Percentiles rank a stretch among this genome's conserved stretches.
These are phyloP conservation scores for Pleurotus platypus DNA, from an alignment of 768 basidiomycete genomes.

Conservation along the genomic window DNA sequence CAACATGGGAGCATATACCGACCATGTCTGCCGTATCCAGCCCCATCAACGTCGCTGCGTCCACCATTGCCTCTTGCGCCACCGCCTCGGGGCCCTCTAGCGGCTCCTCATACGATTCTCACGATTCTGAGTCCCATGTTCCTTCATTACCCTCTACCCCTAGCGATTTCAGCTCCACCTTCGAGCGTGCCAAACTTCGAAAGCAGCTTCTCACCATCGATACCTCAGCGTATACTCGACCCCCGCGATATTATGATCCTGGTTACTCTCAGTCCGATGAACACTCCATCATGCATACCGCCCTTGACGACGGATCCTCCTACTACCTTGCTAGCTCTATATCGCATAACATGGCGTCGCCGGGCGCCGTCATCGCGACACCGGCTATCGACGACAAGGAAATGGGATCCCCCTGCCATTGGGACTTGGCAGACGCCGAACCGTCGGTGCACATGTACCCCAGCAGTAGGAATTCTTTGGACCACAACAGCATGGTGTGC, in stretches of 20 bases:
- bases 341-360: constrained; percentile 33
- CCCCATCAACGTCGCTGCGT: constrained; percentile 27
- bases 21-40: constrained; percentile 45
- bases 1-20: constrained; percentile 46
- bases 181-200: constrained; percentile 26
- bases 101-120: constrained; percentile 34
- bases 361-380: constrained; percentile 36
- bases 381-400: constrained; percentile 50
- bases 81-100: constrained; percentile 53
- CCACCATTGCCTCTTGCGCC: constrained; percentile 31
- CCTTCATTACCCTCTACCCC: constrained; percentile 58
- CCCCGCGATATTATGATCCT: constrained; percentile 44
- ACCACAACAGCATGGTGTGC: constrained; percentile 25
- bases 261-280: constrained; percentile 37
- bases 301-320: constrained; percentile 62
- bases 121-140: constrained; percentile 21
- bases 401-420: constrained; percentile 47
- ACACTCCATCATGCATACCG: constrained; percentile 73
- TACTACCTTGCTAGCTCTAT: constrained; percentile 48
- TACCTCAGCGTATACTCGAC: constrained; percentile 38
- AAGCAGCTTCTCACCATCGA: constrained; percentile 56
- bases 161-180: constrained; percentile 42
- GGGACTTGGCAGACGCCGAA: constrained; percentile 39
- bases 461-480: constrained; percentile 30
- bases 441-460: constrained; percentile 34